These are phyloP conservation scores for Dothideomycetes sp. DNA, from an alignment of 2,329 filamentous ascomycete species.

Conservation along the genomic window DNA sequence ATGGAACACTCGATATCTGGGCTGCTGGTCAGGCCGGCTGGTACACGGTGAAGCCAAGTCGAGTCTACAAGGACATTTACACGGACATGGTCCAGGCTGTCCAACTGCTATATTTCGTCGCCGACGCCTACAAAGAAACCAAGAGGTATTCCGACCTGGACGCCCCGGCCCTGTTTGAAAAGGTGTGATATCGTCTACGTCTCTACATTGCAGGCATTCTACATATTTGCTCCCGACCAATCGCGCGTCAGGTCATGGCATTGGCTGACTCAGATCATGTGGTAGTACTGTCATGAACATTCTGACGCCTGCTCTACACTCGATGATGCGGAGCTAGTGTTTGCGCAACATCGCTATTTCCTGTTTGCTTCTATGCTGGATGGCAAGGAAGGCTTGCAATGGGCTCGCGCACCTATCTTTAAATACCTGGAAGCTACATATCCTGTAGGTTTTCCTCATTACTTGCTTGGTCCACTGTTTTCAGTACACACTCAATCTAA, in stretches of 20 bases:
- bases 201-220: slow-evolving; percentile 18
- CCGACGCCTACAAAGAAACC: slow-evolving; percentile 41
- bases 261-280: too few relatives aligned
- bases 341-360: slow-evolving; percentile 29
- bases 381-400: slow-evolving; percentile 31
- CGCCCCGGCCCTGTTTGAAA: slow-evolving; percentile 2
- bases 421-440: slow-evolving; percentile 27
- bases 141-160: slow-evolving; percentile 2
- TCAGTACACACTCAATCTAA: background rate
- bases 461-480: background rate
- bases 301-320: slow-evolving; percentile 1
- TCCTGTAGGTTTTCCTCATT: slow-evolving; percentile 14
- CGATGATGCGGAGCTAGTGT: slow-evolving; percentile 24
- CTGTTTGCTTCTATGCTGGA: slow-evolving; percentile 34
- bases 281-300: background rate
- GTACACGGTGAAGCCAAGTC: slow-evolving; percentile 55
- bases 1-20: slow-evolving; percentile 52
- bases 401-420: slow-evolving; percentile 32
- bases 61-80: slow-evolving; percentile 45
- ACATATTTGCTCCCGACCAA: background rate
- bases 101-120: slow-evolving; percentile 50
- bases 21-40: slow-evolving; percentile 54
- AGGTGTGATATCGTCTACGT: background rate
- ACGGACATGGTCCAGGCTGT: slow-evolving; percentile 53
- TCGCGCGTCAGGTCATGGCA: too few relatives aligned